These are phyloP conservation scores for Takashimella koratensis DNA, from an alignment of 1,284 basidiomycete genomes.

Conservation along the genomic window DNA sequence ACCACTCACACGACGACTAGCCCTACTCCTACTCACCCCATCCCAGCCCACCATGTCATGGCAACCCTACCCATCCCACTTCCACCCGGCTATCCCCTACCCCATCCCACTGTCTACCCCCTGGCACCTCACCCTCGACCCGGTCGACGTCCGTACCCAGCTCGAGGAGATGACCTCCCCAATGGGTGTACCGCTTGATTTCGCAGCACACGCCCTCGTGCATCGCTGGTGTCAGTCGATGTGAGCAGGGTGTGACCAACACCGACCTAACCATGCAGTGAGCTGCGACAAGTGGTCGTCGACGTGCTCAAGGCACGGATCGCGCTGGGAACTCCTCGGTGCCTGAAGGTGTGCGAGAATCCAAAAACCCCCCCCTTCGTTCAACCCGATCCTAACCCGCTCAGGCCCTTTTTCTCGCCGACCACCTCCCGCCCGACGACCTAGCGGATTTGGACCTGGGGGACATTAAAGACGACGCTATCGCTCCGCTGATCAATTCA, in stretches of 20 bases:
- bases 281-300: neutral
- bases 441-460: neutral
- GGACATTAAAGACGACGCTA: neutral
- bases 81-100: neutral
- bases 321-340: neutral
- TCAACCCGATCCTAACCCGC: neutral
- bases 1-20: too few species aligned
- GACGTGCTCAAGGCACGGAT: neutral
- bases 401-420: constrained; percentile 1
- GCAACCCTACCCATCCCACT: neutral
- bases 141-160: neutral
- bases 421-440: neutral
- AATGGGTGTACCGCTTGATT: neutral
- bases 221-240: neutral
- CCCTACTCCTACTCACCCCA: too few species aligned
- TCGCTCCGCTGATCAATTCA: neutral
- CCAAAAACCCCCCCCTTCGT: neutral
- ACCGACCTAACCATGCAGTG: too few species aligned
- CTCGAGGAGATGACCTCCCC: neutral
- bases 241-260: neutral
- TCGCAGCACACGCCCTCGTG: neutral
- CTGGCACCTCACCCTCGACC: neutral
- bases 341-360: neutral
- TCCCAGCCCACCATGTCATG: neutral
- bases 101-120: neutral